Evolutionary conservation across 2,329 filamentous ascomycete genomes (phyloP).

Genomic region (Neofusicoccum kwambonambiense): DNA sequence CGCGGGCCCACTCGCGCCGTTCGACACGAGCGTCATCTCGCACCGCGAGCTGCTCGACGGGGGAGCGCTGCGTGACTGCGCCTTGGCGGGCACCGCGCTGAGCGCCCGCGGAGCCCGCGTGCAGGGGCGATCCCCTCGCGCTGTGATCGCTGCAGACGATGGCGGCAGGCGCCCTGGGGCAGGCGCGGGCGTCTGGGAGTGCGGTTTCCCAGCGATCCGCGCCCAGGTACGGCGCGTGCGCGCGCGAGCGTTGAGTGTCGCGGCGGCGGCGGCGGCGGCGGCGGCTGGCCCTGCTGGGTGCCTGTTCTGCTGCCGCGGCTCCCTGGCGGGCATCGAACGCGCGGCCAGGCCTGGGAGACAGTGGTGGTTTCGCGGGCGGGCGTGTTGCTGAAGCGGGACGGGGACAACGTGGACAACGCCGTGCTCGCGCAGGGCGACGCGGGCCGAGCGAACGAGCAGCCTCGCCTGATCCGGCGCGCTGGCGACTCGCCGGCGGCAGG

Average conservation of each 20-base stretch:
- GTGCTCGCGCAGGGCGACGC: slow-evolving; percentile 3
- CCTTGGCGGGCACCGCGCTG: slow-evolving; percentile 14
- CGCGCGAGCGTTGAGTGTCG: neutral
- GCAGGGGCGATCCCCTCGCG: slow-evolving; percentile 9
- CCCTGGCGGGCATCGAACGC: neutral
- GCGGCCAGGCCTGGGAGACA: slow-evolving; percentile 29
- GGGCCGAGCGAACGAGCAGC: slow-evolving; percentile 14
- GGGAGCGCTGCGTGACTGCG: slow-evolving; percentile 5
- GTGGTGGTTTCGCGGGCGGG: slow-evolving; percentile 34
- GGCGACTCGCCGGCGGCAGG: slow-evolving; percentile 15
- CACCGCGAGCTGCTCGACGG: neutral
- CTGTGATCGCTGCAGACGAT: slow-evolving; percentile 17
- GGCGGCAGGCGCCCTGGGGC: neutral
- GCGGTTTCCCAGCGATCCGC: slow-evolving; percentile 4
- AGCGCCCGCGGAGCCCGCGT: neutral
- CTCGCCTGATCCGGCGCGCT: slow-evolving; percentile 14
- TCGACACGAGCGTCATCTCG: slow-evolving; percentile 18
- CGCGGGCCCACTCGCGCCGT: slow-evolving; percentile 6
- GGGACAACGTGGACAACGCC: slow-evolving; percentile 9
- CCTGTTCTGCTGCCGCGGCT: neutral
- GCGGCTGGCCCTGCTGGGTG: neutral
- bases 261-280: neutral
- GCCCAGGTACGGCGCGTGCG: slow-evolving; percentile 7
- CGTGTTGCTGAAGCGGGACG: slow-evolving; percentile 16
- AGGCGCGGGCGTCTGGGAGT: slow-evolving; percentile 1